Conservation (phyloP, 2,329 filamentous ascomycete genomes). For the Lasiodiplodia hormozganensis region DNA sequence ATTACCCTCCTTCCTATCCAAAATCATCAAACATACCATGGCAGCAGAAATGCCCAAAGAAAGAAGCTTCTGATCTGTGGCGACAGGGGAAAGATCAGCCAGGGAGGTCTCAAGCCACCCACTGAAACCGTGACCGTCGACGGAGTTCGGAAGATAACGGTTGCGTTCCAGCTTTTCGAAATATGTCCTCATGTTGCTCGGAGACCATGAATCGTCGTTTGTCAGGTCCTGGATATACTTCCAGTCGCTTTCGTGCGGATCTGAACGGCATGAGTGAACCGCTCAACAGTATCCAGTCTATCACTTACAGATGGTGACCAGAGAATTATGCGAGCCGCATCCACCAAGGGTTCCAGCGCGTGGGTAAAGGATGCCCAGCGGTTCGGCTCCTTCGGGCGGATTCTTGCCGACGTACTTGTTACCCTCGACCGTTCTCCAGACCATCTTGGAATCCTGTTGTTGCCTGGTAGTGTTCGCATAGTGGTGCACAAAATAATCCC, state of each 20-base stretch:
- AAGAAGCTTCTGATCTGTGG: constrained; percentile 62
- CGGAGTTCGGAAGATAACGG: constrained; percentile 53
- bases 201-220: constrained; percentile 65
- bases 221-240: constrained; percentile 64
- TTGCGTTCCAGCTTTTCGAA: constrained; percentile 62
- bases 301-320: constrained; percentile 59
- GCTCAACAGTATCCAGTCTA: not conserved
- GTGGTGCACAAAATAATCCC: constrained; percentile 71
- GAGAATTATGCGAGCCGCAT: constrained; percentile 67
- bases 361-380: constrained; percentile 64
- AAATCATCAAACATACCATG: constrained; percentile 44
- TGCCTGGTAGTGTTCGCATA: constrained; percentile 63
- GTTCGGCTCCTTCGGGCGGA: constrained; percentile 60
- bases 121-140: constrained; percentile 61
- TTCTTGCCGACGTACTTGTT: constrained; percentile 60
- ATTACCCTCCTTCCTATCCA: not conserved
- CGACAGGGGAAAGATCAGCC: constrained; percentile 59
- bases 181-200: constrained; percentile 65
- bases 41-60: constrained; percentile 60
- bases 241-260: constrained; percentile 66
- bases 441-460: constrained; percentile 65
- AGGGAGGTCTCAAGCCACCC: constrained; percentile 58
- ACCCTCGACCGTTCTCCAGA: constrained; percentile 61
- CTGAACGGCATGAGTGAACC: not conserved
- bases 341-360: constrained; percentile 64